A percentile compares a stretch with the other conserved stretches of the same genome.
Evolutionary conservation across 495 filamentous ascomycete species (phyloP).

Genomic region (Penicillium lividum): DNA sequence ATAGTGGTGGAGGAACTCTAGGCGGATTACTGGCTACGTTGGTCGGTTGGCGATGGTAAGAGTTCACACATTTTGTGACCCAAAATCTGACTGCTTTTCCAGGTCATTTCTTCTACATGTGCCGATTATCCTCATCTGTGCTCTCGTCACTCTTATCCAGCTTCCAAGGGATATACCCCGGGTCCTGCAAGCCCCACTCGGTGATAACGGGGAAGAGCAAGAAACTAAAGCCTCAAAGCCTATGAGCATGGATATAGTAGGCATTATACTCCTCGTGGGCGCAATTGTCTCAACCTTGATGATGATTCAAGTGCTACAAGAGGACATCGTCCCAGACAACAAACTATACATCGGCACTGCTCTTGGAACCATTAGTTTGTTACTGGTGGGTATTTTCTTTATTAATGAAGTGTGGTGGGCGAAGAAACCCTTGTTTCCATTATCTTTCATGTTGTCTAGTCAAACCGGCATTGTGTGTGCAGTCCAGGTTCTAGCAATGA

Average conservation of each 20-base stretch:
- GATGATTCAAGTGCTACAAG: neutral
- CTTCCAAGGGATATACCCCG: neutral
- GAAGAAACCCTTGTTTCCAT: neutral
- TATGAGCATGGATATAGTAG: neutral
- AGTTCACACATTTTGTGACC: neutral
- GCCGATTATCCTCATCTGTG: neutral
- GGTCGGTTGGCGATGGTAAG: slow-evolving; percentile 3
- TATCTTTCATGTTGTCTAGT: slow-evolving; percentile 1
- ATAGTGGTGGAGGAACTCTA: neutral
- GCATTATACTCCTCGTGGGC: neutral
- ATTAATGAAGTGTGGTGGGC: neutral
- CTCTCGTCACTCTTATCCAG: neutral
- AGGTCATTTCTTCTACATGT: slow-evolving; percentile 2
- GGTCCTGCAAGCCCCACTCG: neutral
- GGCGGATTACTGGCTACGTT: neutral
- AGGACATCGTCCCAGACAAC: neutral
- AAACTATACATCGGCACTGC: neutral
- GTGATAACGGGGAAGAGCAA: neutral
- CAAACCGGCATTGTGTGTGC: neutral
- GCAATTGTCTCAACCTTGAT: neutral
- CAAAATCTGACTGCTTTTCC: neutral
- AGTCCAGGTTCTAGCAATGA: neutral
- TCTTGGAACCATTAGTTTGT: neutral
- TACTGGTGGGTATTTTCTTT: neutral
- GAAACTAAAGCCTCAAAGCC: neutral